Conservation (phyloP, 371 early-diverging fungal genomes). For the Syncephalis fuscata region DNA sequence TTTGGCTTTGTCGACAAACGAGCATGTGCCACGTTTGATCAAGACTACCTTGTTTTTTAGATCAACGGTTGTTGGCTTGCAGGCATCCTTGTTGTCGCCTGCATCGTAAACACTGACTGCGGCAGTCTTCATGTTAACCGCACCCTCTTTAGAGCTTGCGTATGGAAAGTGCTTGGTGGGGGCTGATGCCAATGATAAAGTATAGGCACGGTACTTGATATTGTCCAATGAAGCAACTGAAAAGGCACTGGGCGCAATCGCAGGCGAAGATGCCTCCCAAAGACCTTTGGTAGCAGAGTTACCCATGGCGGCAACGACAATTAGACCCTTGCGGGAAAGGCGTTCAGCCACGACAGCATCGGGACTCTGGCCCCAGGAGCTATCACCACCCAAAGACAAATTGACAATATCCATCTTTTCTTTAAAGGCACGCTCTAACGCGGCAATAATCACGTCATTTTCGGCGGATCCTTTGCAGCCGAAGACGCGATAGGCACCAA, state of each 20-base stretch:
- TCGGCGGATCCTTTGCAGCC: conserved; percentile 31
- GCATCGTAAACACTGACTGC: not conserved
- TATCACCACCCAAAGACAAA: conserved; percentile 47
- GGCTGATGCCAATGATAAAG: conserved; percentile 5
- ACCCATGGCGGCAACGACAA: conserved; percentile 39
- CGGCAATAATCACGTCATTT: conserved; percentile 39
- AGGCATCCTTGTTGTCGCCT: conserved; percentile 21
- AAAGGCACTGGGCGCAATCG: conserved; percentile 34
- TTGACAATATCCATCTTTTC: conserved; percentile 46
- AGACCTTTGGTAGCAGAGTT: conserved; percentile 54
- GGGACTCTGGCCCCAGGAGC: conserved; percentile 23
- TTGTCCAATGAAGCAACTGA: conserved; percentile 66
- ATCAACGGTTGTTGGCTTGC: conserved; percentile 15
- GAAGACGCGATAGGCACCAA: conserved; percentile 39
- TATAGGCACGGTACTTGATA: conserved; percentile 10
- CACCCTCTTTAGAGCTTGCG: not conserved
- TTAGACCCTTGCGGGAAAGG: conserved; percentile 19
- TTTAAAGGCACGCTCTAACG: conserved; percentile 32
- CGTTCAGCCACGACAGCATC: conserved; percentile 17
- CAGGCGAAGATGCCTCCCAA: conserved; percentile 37
- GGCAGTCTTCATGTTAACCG: not conserved
- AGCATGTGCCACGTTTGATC: conserved; percentile 37
- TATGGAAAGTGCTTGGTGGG: conserved; percentile 6
- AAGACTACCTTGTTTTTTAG: conserved; percentile 34
- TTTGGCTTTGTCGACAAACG: conserved; percentile 21